Conservation (phyloP, 345 rosid genomes). For the Syzygium aromaticum region DNA sequence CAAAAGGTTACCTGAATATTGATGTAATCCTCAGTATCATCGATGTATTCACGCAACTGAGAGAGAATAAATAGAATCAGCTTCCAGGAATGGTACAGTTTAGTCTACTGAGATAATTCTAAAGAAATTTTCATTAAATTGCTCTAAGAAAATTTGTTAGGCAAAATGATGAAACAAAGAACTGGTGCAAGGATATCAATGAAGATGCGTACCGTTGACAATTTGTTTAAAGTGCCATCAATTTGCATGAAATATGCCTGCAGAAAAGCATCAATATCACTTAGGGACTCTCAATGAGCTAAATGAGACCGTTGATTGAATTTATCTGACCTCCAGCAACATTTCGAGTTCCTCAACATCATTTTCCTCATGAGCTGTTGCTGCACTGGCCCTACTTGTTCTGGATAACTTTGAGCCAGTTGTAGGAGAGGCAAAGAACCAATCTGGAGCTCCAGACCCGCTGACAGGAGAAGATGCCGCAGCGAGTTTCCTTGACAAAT, state of each 20-base stretch:
- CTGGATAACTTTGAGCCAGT: slow-evolving; percentile 37
- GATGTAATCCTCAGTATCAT: slow-evolving; percentile 74
- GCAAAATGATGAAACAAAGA: not conserved
- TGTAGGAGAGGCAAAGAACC: slow-evolving; percentile 27
- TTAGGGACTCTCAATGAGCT: not conserved
- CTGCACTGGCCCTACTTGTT: slow-evolving; percentile 28
- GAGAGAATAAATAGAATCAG: not conserved
- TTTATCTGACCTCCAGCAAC: slow-evolving; percentile 44
- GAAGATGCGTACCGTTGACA: slow-evolving; percentile 30
- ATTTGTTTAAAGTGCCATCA: slow-evolving; percentile 44
- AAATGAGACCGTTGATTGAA: not conserved
- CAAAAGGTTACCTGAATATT: slow-evolving; percentile 41
- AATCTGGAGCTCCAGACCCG: slow-evolving; percentile 25
- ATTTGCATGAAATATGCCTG: slow-evolving; percentile 66
- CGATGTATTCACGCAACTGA: slow-evolving; percentile 73
- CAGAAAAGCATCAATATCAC: not conserved
- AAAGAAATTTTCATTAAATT: not conserved
- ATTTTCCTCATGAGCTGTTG: slow-evolving; percentile 32
- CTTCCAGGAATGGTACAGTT: not conserved
- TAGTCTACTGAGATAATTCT: not conserved
- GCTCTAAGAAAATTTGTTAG: not conserved
- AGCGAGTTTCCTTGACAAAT: slow-evolving; percentile 38
- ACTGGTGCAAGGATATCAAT: not conserved
- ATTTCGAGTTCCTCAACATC: slow-evolving; percentile 63
- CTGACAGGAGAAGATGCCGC: slow-evolving; percentile 26